Base-by-base conservation (phyloP, 129 eudicot species). In the Oenanthe sinensis region DNA sequence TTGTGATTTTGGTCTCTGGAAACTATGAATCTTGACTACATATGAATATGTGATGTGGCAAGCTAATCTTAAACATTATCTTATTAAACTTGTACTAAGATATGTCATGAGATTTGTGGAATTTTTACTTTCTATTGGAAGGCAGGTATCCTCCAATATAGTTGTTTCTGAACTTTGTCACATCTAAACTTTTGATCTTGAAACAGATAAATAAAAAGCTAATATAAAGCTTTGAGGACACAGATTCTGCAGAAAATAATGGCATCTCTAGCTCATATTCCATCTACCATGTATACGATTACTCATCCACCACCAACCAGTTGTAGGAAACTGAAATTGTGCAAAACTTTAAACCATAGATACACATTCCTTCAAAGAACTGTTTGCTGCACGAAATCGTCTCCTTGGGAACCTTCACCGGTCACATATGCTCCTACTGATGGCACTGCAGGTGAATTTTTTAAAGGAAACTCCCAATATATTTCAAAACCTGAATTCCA, bases 381-480 rank as follows among this genome's bases (percentile, higher is more conserved):
- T 17, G 46, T 91, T 78, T 77, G 81, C 86, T 88, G 90, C 80
- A 75, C 98, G 65, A 91, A 81, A 48, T 47, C 46, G 9, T 67
- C 96, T 36, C 84, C 93, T 9, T 91, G 97, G 97, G 98, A 95
- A 80, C 94, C 97, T 7, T 81, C 96, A 44, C 91, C 98, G 0
- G 76, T 88, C 79, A 83, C 86, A 67, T 91, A 88, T 60, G 92
- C 96, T 67, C 80, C 78, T 28, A 77, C 71, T 15, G 88, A 91
- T 76, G 82, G 73, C 19, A 71, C 84, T 30, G 82, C 88, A 50
- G 78, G 47, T 42, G 82, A 85, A 85, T 36, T 80, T 90, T 39
- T 80, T 87, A 14, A 70, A 85, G 33, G 77, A 78, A 20, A 40
- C 91, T 40, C 45, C 83, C 73, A 84, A 84, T 82, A 84, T 95